phyloP scores from a whole-genome alignment of 352 stramenopile genomes.

The Phytopythium montanum region DNA sequence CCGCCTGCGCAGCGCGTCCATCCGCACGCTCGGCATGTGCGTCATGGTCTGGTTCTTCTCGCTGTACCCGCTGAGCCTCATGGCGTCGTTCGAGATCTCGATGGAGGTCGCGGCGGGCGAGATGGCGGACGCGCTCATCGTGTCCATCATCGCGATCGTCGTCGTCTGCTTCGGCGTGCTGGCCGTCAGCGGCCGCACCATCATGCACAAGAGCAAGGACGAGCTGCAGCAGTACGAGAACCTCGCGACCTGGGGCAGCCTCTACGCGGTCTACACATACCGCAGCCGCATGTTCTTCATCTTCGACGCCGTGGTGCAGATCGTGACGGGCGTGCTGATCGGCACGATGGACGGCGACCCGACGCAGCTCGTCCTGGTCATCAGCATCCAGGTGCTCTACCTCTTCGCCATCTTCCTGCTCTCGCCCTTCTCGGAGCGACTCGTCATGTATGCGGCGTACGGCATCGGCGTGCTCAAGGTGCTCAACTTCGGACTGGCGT shows the following conservation, averaged over 20 bases:
- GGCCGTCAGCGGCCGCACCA: slow-evolving; percentile 41
- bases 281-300: slow-evolving; percentile 64
- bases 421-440: slow-evolving; percentile 31
- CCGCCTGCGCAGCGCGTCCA: slow-evolving; percentile 50
- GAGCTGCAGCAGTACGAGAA: slow-evolving; percentile 56
- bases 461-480: slow-evolving; percentile 47
- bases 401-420: slow-evolving; percentile 41
- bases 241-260: slow-evolving; percentile 51
- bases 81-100: slow-evolving; percentile 61
- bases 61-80: slow-evolving; percentile 58
- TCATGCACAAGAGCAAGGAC: slow-evolving; percentile 51
- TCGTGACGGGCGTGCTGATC: slow-evolving; percentile 49
- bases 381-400: slow-evolving; percentile 51
- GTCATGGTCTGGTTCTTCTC: slow-evolving; percentile 64
- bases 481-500: slow-evolving; percentile 53
- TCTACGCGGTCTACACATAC: slow-evolving; percentile 66
- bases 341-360: slow-evolving; percentile 50
- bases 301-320: slow-evolving; percentile 47
- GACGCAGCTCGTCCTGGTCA: slow-evolving; percentile 50
- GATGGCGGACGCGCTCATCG: slow-evolving; percentile 22
- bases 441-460: slow-evolving; percentile 43
- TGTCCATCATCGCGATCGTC: slow-evolving; percentile 41
- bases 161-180: slow-evolving; percentile 46
- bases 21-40: slow-evolving; percentile 52
- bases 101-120: slow-evolving; percentile 49